Conservation (phyloP, 2,329 filamentous ascomycete species). For the Diaporthe humulicola region DNA sequence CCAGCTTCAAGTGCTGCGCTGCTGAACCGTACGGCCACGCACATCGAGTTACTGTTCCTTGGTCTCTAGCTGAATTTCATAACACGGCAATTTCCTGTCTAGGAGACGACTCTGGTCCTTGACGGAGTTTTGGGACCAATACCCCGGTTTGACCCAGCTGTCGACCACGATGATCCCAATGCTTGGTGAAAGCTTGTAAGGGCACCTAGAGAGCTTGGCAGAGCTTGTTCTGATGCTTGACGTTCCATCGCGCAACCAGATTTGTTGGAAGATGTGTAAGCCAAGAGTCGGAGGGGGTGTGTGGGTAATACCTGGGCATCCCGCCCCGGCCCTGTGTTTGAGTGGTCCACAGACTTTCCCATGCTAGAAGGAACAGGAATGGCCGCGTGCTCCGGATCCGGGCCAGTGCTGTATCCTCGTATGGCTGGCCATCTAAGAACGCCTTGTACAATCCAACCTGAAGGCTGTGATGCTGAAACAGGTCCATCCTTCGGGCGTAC, state of each 20-base stretch:
- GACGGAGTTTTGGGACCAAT: background rate
- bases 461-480: conserved; percentile 2
- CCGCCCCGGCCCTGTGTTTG: background rate
- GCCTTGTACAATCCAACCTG: background rate
- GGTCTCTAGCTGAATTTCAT: background rate
- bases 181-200: conserved; percentile 17
- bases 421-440: background rate
- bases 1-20: background rate
- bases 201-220: background rate
- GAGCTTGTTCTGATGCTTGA: conserved; percentile 17
- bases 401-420: background rate
- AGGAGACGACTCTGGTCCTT: background rate
- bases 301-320: background rate
- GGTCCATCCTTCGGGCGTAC: background rate
- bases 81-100: no score
- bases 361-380: background rate
- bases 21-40: background rate
- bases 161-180: conserved; percentile 3
- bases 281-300: background rate
- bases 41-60: no score
- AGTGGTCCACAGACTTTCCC: background rate
- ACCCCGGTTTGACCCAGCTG: background rate
- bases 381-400: background rate
- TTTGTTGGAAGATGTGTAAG: background rate
- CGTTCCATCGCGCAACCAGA: background rate